Base-by-base conservation (phyloP, 1,284 basidiomycete species). In the Macrocystidia cucumis region DNA sequence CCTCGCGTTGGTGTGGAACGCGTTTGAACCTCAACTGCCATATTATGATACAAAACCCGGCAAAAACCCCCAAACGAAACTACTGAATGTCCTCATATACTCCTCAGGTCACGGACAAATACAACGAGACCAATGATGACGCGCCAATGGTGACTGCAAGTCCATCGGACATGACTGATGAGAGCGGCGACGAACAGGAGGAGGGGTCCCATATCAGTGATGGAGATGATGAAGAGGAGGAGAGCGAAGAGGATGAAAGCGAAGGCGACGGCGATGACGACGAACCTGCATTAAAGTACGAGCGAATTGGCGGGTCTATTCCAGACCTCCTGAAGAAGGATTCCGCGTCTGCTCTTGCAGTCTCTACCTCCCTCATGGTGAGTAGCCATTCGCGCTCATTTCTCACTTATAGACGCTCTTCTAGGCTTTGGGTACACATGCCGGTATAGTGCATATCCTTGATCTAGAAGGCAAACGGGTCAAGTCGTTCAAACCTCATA, bases 251-350 rank as follows among this genome's bases (percentile, higher is more conserved):
- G 0, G 74, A 70, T 0, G 73, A 72, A 0, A 73, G 77, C 0
- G 71, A 72, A 0, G 75, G 74, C 0, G 77, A 77, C 0, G 74
- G 79, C 0, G 84, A 82, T 0, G 83, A 86, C 11, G 81, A 84
- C n/a, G 87, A 90, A 50, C 85, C 84, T 2, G 74, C 87, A 0
- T 72, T 98, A 51, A 98, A 98, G 56, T 98, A 98, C 55, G 80
- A 86, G 45, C 72, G 86, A 29, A 70, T 98, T 35, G 73, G 74
- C 28, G 88, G 88, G 4, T 65, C 76, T 2, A 66, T 87, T 26
- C 73, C 76, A 2, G 86, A 91, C 47, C 62, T 97, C n/a, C 70
- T 97, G 32, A 78, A 78, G 59, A 91, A 86, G 53, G 93, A 98
- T 54, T 84, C 86, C 12, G 88, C 83, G 1, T 91, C 90, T 29